phyloP scores from a whole-genome alignment of 345 rosid genomes.

The Boechera divaricarpa region DNA sequence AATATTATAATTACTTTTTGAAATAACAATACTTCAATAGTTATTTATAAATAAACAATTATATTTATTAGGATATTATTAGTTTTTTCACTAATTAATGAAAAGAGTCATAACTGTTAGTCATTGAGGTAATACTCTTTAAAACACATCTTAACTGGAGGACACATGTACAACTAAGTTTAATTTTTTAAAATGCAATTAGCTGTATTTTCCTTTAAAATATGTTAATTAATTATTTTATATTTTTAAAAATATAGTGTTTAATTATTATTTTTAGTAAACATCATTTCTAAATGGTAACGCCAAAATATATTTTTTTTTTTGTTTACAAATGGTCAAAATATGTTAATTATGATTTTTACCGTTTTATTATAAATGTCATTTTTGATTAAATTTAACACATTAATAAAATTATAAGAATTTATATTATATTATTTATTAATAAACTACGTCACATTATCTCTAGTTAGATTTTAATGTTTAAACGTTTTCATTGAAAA shows the following conservation, averaged over 20 bases:
- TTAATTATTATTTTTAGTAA: neutral
- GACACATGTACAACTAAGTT: constrained; percentile 18
- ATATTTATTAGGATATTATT: neutral
- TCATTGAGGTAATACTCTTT: neutral
- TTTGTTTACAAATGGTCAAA: neutral
- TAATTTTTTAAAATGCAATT: neutral
- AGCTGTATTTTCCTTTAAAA: neutral
- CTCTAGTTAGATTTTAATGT: no score
- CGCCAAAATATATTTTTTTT: neutral
- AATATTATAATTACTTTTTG: neutral
- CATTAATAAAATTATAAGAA: no score
- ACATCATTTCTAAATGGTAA: neutral
- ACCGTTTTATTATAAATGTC: no score
- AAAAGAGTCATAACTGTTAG: constrained; percentile 1
- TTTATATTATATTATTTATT: no score
- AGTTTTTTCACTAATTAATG: constrained; percentile 3
- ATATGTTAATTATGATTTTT: neutral
- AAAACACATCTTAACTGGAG: neutral
- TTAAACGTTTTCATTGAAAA: no score
- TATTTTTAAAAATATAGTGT: neutral
- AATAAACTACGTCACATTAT: no score
- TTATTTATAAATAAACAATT: no score
- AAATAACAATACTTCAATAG: neutral
- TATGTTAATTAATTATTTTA: neutral
- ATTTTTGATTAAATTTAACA: no score